Evolutionary conservation across 2,329 filamentous ascomycete species (phyloP), one percentile per base, ranked within the genome.

Genomic region (Parastagonospora nodorum): DNA sequence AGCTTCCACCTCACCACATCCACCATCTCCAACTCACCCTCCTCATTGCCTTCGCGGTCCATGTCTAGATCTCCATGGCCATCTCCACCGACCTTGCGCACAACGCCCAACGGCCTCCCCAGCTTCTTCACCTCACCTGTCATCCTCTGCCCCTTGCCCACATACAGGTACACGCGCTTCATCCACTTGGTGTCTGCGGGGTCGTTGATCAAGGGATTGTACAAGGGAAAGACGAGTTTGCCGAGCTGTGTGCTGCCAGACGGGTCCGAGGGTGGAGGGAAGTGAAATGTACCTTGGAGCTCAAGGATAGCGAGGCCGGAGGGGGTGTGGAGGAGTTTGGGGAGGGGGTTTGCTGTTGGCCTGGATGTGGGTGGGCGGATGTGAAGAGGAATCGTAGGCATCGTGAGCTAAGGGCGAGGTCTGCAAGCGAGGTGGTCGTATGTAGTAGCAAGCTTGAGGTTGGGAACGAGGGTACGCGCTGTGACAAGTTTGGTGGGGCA

Each of bases 61-160:
- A 56, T 64, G 7, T 58, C 29, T 48, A 56, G 53, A 57, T 67
- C 67, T 14, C 44, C 66, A 6, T 33, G 51, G 11, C 50, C 60
- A 9, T 43, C 66, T 41, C 55, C 61, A 37, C 11, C 48, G 51
- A 42, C 69, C 61, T 39, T 80, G 56, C 86, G 82, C 19, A 97
- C 80, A n/a, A 97, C 79, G 4, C 88, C 94, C 60, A 97, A 70
- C 2, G 92, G 87, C 66, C 84, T 89, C 5, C 83, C 82, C 42
- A 97, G 76, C 75, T 92, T 96, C 80, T 92, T 96, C 42, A 96
- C 86, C 73, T 97, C 92, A 3, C 94, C 94, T 1, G 86, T 89
- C 68, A 97, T 82, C 53, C 92, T 83, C 76, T 97, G 94, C 71
- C 97, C 89, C 67, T 88, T 84, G 5, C 93, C 94, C 4, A 97